Base-by-base conservation (phyloP, 2,329 filamentous ascomycete species). In the Phialophora chinensis region DNA sequence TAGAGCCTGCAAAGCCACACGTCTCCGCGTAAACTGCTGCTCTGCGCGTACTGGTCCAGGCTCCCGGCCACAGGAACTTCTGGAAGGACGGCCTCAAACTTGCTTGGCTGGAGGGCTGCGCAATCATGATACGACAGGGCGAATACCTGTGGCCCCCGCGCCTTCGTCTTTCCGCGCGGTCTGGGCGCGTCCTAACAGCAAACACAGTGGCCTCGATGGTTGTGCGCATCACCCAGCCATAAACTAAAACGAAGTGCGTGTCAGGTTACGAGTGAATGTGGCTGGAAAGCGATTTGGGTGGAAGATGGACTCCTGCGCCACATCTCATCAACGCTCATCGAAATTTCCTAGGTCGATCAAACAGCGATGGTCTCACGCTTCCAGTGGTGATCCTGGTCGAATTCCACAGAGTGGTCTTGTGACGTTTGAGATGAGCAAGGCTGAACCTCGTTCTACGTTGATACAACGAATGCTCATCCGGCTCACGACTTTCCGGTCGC, bases 361-460 rank as follows among this genome's bases (percentile, higher is more conserved):
- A 59, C 62, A n/a, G 29, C 47, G 25, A 54, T 11, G 25, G 60
- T 59, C 50, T 63, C 35, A 25, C 47, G 52, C 49, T 54, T 60
- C 58, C 1, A 42, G 58, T 44, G 27, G 50, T 31, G 17, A 49
- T 27, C 44, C 38, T 47, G 23, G 25, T 35, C 27, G n/a, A 14
- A 17, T 20, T 33, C 29, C 33, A 5, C n/a, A 1, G 11, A 29
- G 14, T 35, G 17, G 29, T 23, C 23, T 23, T 23, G 27, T 50
- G 33, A 33, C 57, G 44, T 60, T 29, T 58, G 29, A 57, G 53
- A 57, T 47, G 44, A 60, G 29, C 63, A 66, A 53, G 63, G 63
- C 63, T 66, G 60, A 55, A 59, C 59, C 59, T 38, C 49, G 57
- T 52, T 54, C 42, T 17, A 20, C 27, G 50, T 55, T 27, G 17